A percentile compares a stretch with the other conserved stretches of the same genome.
Conservation (phyloP, 2,329 filamentous ascomycete genomes). For the Diaporthe destruens region DNA sequence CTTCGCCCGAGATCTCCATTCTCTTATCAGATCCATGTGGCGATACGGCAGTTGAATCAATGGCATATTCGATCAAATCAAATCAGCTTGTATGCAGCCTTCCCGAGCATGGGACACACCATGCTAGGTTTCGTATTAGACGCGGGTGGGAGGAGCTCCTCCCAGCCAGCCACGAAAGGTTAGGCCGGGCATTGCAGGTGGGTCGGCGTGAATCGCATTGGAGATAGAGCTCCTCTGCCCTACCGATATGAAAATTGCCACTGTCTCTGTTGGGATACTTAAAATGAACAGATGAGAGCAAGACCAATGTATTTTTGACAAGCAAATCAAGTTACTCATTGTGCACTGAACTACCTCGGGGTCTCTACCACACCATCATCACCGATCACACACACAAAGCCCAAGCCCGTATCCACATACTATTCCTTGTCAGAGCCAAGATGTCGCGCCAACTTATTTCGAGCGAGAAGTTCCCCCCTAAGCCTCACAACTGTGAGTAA, state of each 20-base stretch:
- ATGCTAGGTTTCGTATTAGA: slow-evolving; percentile 15
- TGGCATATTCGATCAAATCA: neutral
- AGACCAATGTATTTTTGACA: slow-evolving; percentile 25
- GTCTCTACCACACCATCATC: neutral
- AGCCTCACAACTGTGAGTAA: slow-evolving; percentile 59
- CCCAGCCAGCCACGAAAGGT: slow-evolving; percentile 12
- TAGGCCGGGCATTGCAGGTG: slow-evolving; percentile 6
- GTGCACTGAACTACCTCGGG: neutral
- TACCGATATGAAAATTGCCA: neutral
- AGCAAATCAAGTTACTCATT: slow-evolving; percentile 21
- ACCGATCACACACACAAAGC: neutral
- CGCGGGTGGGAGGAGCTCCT: slow-evolving; percentile 29
- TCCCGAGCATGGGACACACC: neutral
- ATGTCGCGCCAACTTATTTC: slow-evolving; percentile 62
- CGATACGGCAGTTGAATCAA: neutral
- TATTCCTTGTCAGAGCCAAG: slow-evolving; percentile 38
- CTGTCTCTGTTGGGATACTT: slow-evolving; percentile 7
- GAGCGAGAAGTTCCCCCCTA: slow-evolving; percentile 60
- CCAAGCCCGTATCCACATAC: neutral
- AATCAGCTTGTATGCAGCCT: neutral
- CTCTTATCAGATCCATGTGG: neutral
- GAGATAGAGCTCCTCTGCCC: slow-evolving; percentile 29
- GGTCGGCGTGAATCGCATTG: slow-evolving; percentile 6
- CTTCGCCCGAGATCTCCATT: slow-evolving; percentile 23
- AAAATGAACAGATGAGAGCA: slow-evolving; percentile 8